Evolutionary conservation across 805 yeast genomes (phyloP), one percentile per base, ranked within the genome.

Genomic region (Teunomyces aglyptinius): DNA sequence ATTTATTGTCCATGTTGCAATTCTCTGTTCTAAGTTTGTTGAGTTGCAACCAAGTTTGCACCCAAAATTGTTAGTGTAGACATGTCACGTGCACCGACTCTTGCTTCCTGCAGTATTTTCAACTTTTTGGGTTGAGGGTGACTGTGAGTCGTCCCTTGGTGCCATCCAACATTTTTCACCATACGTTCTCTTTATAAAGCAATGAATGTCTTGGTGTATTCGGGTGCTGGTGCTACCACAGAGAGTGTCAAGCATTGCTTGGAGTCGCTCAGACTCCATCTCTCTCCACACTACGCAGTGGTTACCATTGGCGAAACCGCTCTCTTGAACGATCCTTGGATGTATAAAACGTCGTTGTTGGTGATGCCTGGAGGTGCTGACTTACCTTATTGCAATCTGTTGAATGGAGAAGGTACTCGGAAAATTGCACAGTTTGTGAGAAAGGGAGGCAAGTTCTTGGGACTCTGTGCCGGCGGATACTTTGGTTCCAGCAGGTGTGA

Each of bases 291-390:
- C 64, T 94, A 94, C 64, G 96, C 96, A 0, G 97, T 94, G 3
- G 72, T 82, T 15, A 76, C 86, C 1, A 85, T 89, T 1, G 80
- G 82, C 27, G 81, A 86, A 13, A 63, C 68, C 12, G 79, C 86
- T 0, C 60, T 94, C 15, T 65, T 77, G 43, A 76, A 80, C 19
- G 97, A 94, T 57, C 97, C 99, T 0, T 94, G 99, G 99, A 76
- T 77, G 51, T 57, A 78, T 6, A 87, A 87, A 57, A 87, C 97
- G 0, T 71, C 95, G 0, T 70, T 88, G 52, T 60, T 94, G 36
- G 96, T 90, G 1, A 64, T 94, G 22, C 99, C 99, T 0, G 99
- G 99, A 3, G 99, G 99, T 6, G 97, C 98, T 0, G 99, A 94
- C 61, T 68, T 89, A 43, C 97, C 97, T 0, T 81, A 85, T 54